Conservation (phyloP, 2,329 filamentous ascomycete species). For the Penicillium brasilianum region DNA sequence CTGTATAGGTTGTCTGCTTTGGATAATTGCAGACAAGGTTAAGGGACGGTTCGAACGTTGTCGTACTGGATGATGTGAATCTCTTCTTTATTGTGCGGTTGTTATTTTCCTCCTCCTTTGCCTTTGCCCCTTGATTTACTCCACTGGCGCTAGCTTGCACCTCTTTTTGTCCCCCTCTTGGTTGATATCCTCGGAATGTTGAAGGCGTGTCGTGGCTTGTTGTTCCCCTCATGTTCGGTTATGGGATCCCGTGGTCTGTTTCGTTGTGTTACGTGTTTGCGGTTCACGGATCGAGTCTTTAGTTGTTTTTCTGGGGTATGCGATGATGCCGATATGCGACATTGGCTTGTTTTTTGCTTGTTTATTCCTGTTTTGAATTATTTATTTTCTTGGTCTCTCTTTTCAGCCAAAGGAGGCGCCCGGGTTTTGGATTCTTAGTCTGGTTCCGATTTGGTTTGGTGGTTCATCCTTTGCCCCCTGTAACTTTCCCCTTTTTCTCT, state of each 20-base stretch:
- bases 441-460: slow-evolving; percentile 9
- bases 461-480: slow-evolving; percentile 2
- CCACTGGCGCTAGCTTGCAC: background rate
- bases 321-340: slow-evolving; percentile 32
- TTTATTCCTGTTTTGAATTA: slow-evolving; percentile 15
- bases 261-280: slow-evolving; percentile 15
- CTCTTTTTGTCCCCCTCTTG: background rate
- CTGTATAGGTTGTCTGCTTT: slow-evolving; percentile 26
- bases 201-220: slow-evolving; percentile 11
- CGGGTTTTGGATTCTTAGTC: slow-evolving; percentile 21
- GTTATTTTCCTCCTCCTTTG: background rate
- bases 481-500: too few relatives aligned
- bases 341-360: slow-evolving; percentile 14
- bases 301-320: slow-evolving; percentile 26
- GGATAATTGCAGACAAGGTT: slow-evolving; percentile 9
- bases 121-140: background rate
- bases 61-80: slow-evolving; percentile 8
- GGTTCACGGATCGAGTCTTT: slow-evolving; percentile 21
- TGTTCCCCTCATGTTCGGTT: slow-evolving; percentile 8
- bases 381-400: slow-evolving; percentile 30
- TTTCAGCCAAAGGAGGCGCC: slow-evolving; percentile 32
- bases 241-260: slow-evolving; percentile 6
- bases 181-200: slow-evolving; percentile 21
- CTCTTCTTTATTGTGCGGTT: background rate
- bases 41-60: background rate